A percentile compares a stretch with the other conserved stretches of the same genome.
Conservation (phyloP, 2,329 filamentous ascomycete genomes). For the Fusarium subtropicale region DNA sequence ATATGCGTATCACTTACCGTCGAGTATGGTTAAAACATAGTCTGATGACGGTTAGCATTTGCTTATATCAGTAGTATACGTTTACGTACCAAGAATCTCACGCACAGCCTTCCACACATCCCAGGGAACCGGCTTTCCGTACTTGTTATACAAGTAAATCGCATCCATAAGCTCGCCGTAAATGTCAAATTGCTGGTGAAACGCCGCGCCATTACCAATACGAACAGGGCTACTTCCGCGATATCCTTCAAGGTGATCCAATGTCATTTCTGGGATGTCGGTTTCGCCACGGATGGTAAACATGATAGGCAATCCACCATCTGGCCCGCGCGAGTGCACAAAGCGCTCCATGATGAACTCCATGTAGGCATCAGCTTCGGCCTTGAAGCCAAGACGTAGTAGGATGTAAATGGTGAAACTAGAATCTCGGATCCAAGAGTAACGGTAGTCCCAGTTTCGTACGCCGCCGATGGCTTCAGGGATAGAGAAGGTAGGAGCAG, state of each 20-base stretch:
- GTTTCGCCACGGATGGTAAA: constrained; percentile 82
- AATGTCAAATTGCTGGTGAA: constrained; percentile 82
- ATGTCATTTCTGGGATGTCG: constrained; percentile 76
- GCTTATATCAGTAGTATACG: background rate
- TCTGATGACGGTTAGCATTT: constrained; percentile 53
- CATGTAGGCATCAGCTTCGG: constrained; percentile 83
- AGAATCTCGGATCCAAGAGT: constrained; percentile 80
- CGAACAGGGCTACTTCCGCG: constrained; percentile 76
- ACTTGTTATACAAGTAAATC: constrained; percentile 83
- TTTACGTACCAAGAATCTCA: constrained; percentile 66
- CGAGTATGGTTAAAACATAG: constrained; percentile 75
- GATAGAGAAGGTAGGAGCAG: constrained; percentile 80
- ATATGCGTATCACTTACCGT: constrained; percentile 54
- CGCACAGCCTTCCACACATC: constrained; percentile 80
- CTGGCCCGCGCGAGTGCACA: constrained; percentile 67
- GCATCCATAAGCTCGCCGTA: constrained; percentile 83
- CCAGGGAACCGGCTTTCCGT: constrained; percentile 80
- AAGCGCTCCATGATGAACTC: constrained; percentile 80
- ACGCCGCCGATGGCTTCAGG: constrained; percentile 78
- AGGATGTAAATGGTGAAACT: constrained; percentile 84
- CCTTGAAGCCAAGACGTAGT: constrained; percentile 78
- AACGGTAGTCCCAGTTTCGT: constrained; percentile 79
- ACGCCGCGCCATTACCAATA: constrained; percentile 81
- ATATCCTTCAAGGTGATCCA: constrained; percentile 79
- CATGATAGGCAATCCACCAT: constrained; percentile 80